Evolutionary conservation across 805 yeast genomes (phyloP).

Genomic region (Wickerhamiella galacta): DNA sequence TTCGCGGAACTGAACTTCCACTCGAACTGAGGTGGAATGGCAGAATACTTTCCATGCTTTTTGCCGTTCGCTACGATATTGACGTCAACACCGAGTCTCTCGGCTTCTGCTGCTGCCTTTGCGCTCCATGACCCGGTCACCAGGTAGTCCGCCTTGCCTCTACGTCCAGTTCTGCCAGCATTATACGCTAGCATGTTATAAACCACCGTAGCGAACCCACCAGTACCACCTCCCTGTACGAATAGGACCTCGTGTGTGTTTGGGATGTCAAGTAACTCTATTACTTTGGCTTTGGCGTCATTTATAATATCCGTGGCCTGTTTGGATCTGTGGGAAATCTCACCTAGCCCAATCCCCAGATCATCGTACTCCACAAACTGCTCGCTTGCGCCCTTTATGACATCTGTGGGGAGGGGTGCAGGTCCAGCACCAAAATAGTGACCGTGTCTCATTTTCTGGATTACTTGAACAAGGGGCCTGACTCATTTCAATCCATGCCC

Average conservation of each 20-base stretch:
- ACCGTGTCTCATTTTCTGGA: conserved; percentile 16
- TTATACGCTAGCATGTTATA: conserved; percentile 65
- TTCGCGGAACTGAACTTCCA: conserved; percentile 44
- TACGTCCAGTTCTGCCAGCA: conserved; percentile 53
- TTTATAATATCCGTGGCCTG: conserved; percentile 67
- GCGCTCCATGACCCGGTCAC: conserved; percentile 91
- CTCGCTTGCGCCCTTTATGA: conserved; percentile 70
- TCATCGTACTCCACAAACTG: conserved; percentile 61
- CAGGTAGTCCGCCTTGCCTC: conserved; percentile 70
- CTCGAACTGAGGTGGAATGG: conserved; percentile 45
- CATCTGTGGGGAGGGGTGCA: conserved; percentile 71
- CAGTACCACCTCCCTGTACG: conserved; percentile 96
- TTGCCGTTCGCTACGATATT: conserved; percentile 54
- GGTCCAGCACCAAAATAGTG: conserved; percentile 97
- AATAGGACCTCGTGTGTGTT: conserved; percentile 89
- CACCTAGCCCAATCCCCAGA: conserved; percentile 79
- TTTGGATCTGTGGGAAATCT: conserved; percentile 85
- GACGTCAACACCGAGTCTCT: conserved; percentile 60
- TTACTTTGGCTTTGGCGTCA: conserved; percentile 52
- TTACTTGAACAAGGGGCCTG: too few relatives aligned
- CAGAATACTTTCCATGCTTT: conserved; percentile 38
- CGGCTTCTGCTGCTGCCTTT: conserved; percentile 76
- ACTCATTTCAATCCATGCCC: too few relatives aligned
- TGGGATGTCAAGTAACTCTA: conserved; percentile 54
- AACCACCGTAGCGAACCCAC: conserved; percentile 80